These are phyloP conservation scores for Pseudogymnoascus sp. DNA, from an alignment of 2,329 filamentous ascomycete genomes.

Conservation along the genomic window DNA sequence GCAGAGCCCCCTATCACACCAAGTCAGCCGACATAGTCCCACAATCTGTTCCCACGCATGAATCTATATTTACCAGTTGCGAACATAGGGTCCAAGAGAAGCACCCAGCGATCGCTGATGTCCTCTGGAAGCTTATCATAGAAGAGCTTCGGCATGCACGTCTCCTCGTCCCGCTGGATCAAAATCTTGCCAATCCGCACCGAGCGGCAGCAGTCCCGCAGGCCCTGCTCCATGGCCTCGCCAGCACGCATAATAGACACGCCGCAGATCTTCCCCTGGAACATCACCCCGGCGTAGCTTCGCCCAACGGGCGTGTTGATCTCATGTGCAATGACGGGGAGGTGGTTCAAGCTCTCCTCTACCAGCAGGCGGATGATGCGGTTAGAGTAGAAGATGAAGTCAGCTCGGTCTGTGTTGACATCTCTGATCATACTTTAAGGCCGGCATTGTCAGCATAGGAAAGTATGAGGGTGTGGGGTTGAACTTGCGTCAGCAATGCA, in stretches of 20 bases:
- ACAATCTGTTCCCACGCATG: not conserved
- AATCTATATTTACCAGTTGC: constrained; percentile 63
- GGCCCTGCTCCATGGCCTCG: constrained; percentile 95
- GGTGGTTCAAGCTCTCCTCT: constrained; percentile 93
- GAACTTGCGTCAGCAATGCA: constrained; percentile 88
- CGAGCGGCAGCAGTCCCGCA: constrained; percentile 94
- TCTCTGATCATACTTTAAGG: constrained; percentile 81
- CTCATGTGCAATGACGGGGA: constrained; percentile 80
- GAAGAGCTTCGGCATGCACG: constrained; percentile 82
- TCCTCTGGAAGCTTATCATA: constrained; percentile 97
- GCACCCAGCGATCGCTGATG: constrained; percentile 85
- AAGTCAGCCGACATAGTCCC: constrained; percentile 10
- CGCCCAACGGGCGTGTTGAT: constrained; percentile 88
- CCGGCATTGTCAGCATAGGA: not conserved
- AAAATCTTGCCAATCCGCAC: constrained; percentile 97
- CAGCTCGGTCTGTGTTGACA: constrained; percentile 78
- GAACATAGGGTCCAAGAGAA: constrained; percentile 97
- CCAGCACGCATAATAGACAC: constrained; percentile 98
- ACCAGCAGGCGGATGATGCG: constrained; percentile 93
- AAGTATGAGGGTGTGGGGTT: too few species aligned
- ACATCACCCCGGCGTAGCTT: constrained; percentile 83
- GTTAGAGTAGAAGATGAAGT: constrained; percentile 99
- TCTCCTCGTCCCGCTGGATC: constrained; percentile 96
- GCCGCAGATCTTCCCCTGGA: constrained; percentile 96
- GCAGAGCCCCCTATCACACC: constrained; percentile 69